Evolutionary conservation across 257 asterid species (phyloP).

Genomic region (Rauvolfia tetraphylla): DNA sequence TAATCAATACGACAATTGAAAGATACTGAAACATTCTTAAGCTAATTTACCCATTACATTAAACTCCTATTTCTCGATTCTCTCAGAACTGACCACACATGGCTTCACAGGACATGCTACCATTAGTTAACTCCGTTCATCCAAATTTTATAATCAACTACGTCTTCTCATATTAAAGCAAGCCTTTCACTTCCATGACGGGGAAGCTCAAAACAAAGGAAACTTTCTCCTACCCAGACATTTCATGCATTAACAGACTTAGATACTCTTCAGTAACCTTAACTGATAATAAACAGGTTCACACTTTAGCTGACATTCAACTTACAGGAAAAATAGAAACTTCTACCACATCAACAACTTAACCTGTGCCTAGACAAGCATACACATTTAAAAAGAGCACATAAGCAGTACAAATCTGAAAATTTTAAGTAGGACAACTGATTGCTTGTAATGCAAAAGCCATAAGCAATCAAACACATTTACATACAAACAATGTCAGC

Average conservation of each 20-base stretch:
- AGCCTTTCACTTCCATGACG: neutral
- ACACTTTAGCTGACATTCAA: slow-evolving; percentile 1
- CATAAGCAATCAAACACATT: neutral
- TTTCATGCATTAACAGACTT: neutral
- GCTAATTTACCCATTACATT: neutral
- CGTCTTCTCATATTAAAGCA: no score
- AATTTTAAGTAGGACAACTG: neutral
- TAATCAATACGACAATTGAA: neutral
- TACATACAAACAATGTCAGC: neutral
- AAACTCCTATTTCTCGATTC: neutral
- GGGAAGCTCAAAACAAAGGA: neutral
- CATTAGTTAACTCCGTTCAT: neutral
- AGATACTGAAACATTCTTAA: neutral
- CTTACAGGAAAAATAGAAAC: neutral
- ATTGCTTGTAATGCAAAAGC: neutral
- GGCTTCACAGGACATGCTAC: neutral
- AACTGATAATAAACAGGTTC: neutral
- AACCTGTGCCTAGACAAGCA: neutral
- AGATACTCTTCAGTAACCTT: neutral
- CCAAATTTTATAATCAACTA: neutral
- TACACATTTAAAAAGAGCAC: neutral
- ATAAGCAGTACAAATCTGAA: neutral
- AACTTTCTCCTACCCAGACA: neutral
- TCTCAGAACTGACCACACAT: neutral
- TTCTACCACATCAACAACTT: neutral